Conservation (phyloP, 306 rosid species). For the Malus asiatica region DNA sequence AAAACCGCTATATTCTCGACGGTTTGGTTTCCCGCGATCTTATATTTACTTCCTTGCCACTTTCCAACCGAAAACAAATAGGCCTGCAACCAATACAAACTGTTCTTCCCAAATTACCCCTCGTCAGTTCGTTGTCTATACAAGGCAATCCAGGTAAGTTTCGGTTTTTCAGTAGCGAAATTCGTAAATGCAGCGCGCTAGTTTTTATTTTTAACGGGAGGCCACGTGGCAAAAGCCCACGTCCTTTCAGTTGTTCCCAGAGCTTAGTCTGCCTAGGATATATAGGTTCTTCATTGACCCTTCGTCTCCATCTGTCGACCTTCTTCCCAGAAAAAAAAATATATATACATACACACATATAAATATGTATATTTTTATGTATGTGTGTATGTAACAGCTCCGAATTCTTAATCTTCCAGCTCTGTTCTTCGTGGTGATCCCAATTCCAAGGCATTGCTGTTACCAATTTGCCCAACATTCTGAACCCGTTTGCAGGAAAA, state of each 20-base stretch:
- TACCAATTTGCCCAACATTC: neutral
- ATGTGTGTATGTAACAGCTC: neutral
- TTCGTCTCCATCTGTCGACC: neutral
- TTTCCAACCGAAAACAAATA: neutral
- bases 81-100: neutral
- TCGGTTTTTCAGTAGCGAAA: neutral
- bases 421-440: neutral
- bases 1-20: neutral
- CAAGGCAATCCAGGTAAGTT: neutral
- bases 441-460: neutral
- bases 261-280: slow-evolving; percentile 5
- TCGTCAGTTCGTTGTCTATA: neutral
- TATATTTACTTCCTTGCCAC: neutral
- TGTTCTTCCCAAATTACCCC: neutral
- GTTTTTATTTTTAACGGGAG: slow-evolving; percentile 4
- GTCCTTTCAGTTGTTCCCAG: neutral
- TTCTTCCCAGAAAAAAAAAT: too few relatives aligned
- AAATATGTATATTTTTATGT: neutral
- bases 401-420: neutral
- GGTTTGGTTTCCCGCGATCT: neutral
- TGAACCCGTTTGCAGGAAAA: neutral
- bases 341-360: neutral
- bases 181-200: neutral
- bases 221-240: slow-evolving; percentile 19
- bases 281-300: slow-evolving; percentile 23